Evolutionary conservation across 495 filamentous ascomycete genomes (phyloP).

Genomic region (Daldinia concentrica): DNA sequence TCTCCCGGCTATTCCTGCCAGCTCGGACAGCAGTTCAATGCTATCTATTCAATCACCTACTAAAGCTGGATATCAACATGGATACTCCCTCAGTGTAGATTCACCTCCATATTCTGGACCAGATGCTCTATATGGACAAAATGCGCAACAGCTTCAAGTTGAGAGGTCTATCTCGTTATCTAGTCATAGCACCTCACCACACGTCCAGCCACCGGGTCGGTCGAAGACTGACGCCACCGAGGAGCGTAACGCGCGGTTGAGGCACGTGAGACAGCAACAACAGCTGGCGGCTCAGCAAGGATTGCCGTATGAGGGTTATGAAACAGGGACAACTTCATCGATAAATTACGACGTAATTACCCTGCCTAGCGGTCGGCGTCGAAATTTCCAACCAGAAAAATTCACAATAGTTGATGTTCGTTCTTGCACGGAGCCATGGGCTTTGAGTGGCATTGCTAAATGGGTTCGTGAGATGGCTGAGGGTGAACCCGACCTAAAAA

Average conservation of each 20-base stretch:
- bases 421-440: conserved; percentile 91
- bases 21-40: conserved; percentile 54
- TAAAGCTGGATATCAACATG: conserved; percentile 49
- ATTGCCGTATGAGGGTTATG: conserved; percentile 58
- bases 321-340: conserved; percentile 62
- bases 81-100: conserved; percentile 54
- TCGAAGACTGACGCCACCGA: conserved; percentile 95
- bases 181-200: conserved; percentile 81
- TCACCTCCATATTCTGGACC: conserved; percentile 47
- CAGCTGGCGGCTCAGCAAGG: conserved; percentile 58
- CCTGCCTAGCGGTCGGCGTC: conserved; percentile 72
- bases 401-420: conserved; percentile 84
- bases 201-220: conserved; percentile 80
- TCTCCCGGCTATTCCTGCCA: conserved; percentile 79
- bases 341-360: conserved; percentile 73
- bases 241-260: conserved; percentile 63
- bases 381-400: conserved; percentile 88
- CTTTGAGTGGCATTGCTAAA: conserved; percentile 81
- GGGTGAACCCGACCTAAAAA: conserved; percentile 81
- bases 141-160: conserved; percentile 61
- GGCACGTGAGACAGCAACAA: conserved; percentile 66
- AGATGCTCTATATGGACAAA: conserved; percentile 51
- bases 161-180: conserved; percentile 88
- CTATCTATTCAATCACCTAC: conserved; percentile 49
- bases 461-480: conserved; percentile 92